phyloP scores from a whole-genome alignment of 179 eudicot genomes.

The Vitellaria paradoxa region DNA sequence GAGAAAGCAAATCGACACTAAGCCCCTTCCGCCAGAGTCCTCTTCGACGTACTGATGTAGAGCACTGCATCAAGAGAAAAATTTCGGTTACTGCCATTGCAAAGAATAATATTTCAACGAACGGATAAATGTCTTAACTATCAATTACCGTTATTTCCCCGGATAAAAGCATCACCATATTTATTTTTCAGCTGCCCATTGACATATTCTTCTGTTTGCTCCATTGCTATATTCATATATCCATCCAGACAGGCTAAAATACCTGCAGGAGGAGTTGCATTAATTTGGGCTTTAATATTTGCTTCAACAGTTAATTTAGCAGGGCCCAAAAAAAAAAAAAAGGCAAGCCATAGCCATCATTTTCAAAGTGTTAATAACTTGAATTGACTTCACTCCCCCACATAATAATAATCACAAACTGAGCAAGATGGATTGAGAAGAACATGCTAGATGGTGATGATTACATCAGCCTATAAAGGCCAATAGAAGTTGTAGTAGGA shows the following conservation, averaged over 20 bases:
- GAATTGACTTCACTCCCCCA: too few relatives aligned
- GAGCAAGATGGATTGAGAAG: too few relatives aligned
- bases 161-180: constrained; percentile 95
- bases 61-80: constrained; percentile 53
- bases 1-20: constrained; percentile 16
- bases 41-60: constrained; percentile 85
- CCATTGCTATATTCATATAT: constrained; percentile 99
- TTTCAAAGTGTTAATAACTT: too few relatives aligned
- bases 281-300: neutral
- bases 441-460: too few relatives aligned
- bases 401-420: too few relatives aligned
- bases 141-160: constrained; percentile 90
- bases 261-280: constrained; percentile 40
- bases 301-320: neutral
- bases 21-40: constrained; percentile 75
- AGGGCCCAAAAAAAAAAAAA: neutral
- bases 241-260: constrained; percentile 96
- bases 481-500: neutral
- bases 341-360: too few relatives aligned
- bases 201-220: constrained; percentile 97
- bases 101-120: neutral
- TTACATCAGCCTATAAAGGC: neutral
- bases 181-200: constrained; percentile 95
- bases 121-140: constrained; percentile 7
- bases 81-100: neutral